Percentiles rank a stretch among this genome's conserved stretches.
Evolutionary conservation across 768 basidiomycete species (phyloP).

Genomic region (Tulasnella sp.): DNA sequence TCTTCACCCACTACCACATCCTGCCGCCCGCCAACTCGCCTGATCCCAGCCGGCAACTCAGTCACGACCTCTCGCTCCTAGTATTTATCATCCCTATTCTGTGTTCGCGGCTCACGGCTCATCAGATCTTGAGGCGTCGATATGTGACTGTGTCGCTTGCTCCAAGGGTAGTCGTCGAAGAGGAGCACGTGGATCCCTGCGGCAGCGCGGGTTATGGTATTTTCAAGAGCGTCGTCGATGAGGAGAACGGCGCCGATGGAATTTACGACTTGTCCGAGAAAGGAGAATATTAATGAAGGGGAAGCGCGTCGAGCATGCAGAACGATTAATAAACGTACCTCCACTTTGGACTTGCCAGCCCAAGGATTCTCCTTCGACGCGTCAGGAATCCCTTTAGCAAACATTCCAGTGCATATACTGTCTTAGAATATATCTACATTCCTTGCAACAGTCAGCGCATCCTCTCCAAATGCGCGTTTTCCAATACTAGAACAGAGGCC

Average conservation of each 20-base stretch:
- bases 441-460: background rate
- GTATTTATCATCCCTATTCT: background rate
- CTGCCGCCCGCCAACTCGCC: background rate
- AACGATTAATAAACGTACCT: background rate
- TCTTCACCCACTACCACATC: too few species aligned
- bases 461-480: background rate
- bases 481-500: background rate
- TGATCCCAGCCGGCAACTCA: background rate
- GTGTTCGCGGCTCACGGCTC: background rate
- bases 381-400: background rate
- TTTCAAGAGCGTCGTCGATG: conserved; percentile 17
- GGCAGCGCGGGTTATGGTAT: background rate
- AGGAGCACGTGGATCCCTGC: conserved; percentile 16
- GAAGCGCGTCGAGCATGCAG: background rate
- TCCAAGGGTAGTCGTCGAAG: conserved; percentile 3
- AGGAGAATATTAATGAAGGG: background rate
- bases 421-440: conserved; percentile 3
- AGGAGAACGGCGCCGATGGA: background rate
- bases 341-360: conserved; percentile 12
- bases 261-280: background rate
- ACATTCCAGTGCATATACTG: background rate
- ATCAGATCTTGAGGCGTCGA: background rate
- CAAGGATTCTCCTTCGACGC: conserved; percentile 2
- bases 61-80: conserved; percentile 10
- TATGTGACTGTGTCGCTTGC: background rate